phyloP scores from a whole-genome alignment of 1,284 basidiomycete genomes.

The Prillingera fragicola region DNA sequence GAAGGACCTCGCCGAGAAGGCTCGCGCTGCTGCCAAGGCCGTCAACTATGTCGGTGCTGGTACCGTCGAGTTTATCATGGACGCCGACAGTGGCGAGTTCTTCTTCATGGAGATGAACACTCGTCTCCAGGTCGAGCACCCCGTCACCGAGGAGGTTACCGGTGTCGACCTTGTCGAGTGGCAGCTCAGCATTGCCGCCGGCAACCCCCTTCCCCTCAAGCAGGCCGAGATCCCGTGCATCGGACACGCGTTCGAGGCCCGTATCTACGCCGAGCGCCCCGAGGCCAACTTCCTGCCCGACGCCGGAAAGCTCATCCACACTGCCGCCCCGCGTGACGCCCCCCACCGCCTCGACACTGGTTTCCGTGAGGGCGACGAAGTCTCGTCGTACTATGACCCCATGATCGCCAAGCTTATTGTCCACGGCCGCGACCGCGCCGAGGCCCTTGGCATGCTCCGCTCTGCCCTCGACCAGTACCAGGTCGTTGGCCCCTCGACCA shows the following conservation, averaged over 20 bases:
- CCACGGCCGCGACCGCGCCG: slow-evolving; percentile 76
- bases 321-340: slow-evolving; percentile 53
- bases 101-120: slow-evolving; percentile 98
- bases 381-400: slow-evolving; percentile 88
- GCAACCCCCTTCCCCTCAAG: slow-evolving; percentile 71
- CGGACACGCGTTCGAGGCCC: slow-evolving; percentile 89
- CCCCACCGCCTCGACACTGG: slow-evolving; percentile 87
- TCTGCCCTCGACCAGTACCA: slow-evolving; percentile 80
- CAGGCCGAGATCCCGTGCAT: slow-evolving; percentile 75
- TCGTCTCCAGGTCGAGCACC: slow-evolving; percentile 87
- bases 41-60: slow-evolving; percentile 87
- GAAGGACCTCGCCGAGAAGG: slow-evolving; percentile 75
- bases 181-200: slow-evolving; percentile 87
- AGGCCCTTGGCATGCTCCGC: slow-evolving; percentile 72
- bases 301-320: slow-evolving; percentile 72
- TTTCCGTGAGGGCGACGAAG: slow-evolving; percentile 75
- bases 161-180: slow-evolving; percentile 88
- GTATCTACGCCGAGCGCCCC: slow-evolving; percentile 96
- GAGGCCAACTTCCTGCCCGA: slow-evolving; percentile 86
- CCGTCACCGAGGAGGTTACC: slow-evolving; percentile 92
- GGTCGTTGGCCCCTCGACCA: slow-evolving; percentile 84
- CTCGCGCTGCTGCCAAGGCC: slow-evolving; percentile 82
- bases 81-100: slow-evolving; percentile 75
- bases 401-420: slow-evolving; percentile 72
- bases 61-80: slow-evolving; percentile 90